Evolutionary conservation across 2,329 filamentous ascomycete species (phyloP).

Genomic region (Phaeosphaeriaceae sp.): DNA sequence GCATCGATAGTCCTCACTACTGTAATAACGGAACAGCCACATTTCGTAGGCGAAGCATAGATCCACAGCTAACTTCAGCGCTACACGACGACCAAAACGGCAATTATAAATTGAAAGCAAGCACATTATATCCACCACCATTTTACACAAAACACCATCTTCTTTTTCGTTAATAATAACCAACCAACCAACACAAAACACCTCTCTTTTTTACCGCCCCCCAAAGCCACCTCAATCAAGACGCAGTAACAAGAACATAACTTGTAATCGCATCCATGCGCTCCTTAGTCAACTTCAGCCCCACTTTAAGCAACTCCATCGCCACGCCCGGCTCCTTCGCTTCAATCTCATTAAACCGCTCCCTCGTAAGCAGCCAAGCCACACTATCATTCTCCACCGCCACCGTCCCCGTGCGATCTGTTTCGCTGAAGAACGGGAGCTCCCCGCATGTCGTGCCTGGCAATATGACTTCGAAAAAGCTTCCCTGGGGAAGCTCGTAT

Average conservation of each 20-base stretch:
- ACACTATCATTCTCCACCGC: constrained; percentile 81
- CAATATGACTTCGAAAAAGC: constrained; percentile 88
- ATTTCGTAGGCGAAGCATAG: too few species aligned
- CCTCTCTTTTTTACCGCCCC: too few species aligned
- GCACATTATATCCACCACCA: too few species aligned
- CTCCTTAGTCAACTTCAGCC: constrained; percentile 93
- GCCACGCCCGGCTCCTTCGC: constrained; percentile 76
- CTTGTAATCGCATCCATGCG: constrained; percentile 76
- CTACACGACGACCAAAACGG: too few species aligned
- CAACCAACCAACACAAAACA: too few species aligned
- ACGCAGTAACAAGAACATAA: constrained; percentile 47
- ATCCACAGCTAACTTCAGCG: too few species aligned
- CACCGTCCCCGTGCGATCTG: constrained; percentile 83
- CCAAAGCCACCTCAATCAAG: too few species aligned
- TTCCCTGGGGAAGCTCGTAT: constrained; percentile 88
- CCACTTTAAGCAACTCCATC: constrained; percentile 81
- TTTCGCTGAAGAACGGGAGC: constrained; percentile 94
- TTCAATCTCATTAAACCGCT: constrained; percentile 76
- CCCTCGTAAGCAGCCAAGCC: constrained; percentile 78
- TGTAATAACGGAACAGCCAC: too few species aligned
- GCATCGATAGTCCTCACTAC: too few species aligned
- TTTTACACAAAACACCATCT: too few species aligned
- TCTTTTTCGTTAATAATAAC: too few species aligned
- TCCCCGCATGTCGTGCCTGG: constrained; percentile 95
- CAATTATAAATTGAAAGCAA: too few species aligned